These are phyloP conservation scores for Heterobasidion irregulare DNA, from an alignment of 1,284 basidiomycete genomes.

Conservation along the genomic window DNA sequence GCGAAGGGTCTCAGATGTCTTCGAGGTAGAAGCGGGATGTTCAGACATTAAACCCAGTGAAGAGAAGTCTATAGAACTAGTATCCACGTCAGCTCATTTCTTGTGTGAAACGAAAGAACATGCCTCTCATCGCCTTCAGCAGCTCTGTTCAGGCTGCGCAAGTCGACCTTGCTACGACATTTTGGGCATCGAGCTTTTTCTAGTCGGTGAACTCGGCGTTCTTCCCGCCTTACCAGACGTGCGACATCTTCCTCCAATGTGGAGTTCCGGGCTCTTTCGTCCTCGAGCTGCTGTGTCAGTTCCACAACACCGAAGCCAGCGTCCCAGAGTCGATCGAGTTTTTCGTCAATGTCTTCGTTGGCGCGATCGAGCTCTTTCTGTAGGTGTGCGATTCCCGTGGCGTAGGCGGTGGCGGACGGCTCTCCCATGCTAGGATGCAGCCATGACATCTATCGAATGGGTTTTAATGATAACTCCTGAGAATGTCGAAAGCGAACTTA, in stretches of 20 bases:
- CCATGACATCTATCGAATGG: slow-evolving; percentile 52
- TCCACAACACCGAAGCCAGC: slow-evolving; percentile 65
- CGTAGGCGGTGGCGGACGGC: slow-evolving; percentile 42
- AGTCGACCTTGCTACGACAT: slow-evolving; percentile 54
- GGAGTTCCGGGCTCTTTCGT: slow-evolving; percentile 49
- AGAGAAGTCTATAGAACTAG: slow-evolving; percentile 45
- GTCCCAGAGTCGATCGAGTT: slow-evolving; percentile 74
- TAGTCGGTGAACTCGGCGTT: slow-evolving; percentile 49
- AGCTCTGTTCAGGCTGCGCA: slow-evolving; percentile 29
- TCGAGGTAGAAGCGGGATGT: slow-evolving; percentile 56
- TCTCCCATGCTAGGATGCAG: slow-evolving; percentile 49
- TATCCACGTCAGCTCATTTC: not conserved
- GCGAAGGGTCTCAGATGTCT: slow-evolving; percentile 52
- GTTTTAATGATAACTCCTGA: not conserved
- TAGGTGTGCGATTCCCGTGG: slow-evolving; percentile 57
- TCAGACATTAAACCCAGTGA: slow-evolving; percentile 38
- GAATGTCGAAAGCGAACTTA: slow-evolving; percentile 26
- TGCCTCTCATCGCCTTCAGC: slow-evolving; percentile 55
- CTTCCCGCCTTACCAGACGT: slow-evolving; percentile 53
- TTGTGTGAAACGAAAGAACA: slow-evolving; percentile 4
- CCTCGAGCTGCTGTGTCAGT: slow-evolving; percentile 61
- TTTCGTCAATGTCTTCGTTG: slow-evolving; percentile 79
- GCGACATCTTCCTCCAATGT: slow-evolving; percentile 61
- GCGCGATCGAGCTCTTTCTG: slow-evolving; percentile 67
- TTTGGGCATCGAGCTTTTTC: slow-evolving; percentile 55